Evolutionary conservation across 2,329 filamentous ascomycete species (phyloP), one percentile per base, ranked within the genome.

Genomic region (Cordyceps javanica): DNA sequence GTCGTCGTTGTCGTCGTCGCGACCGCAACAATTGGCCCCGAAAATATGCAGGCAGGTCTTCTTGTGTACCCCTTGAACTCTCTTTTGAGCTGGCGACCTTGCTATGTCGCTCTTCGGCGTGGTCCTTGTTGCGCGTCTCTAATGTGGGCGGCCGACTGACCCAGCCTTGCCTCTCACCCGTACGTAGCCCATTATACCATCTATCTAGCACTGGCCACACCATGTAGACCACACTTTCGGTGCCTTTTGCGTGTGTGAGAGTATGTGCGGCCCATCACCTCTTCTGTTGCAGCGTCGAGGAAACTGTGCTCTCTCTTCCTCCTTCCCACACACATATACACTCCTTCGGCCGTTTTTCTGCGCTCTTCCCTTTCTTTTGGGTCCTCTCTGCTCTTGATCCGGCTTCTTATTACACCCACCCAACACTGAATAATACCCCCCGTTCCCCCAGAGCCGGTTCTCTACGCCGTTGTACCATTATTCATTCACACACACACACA

Each of bases 31-130:
- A 36, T 25, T 19, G 53, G 42, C 32, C 53, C 42, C 53, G 32
- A 48, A 48, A 48, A 55, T 48, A 41, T 55, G 42, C 53, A 55
- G 32, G 42, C 55, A 50, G 21, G 45, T 14, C 16, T n/a, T n/a
- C 38, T 52, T 13, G 9, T 45, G 46, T 57, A 46, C 55, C 55
- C 55, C 55, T 58, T 52, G 55, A 58, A 58, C 55, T 52, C 46
- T 58, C 55, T 53, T 58, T 52, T 58, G 55, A 44, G 55, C 55
- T 52, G 48, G 41, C 30, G 19, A 44, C 25, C 28, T 44, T 55
- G 52, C n/a, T 45, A 19, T 28, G 25, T 30, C 13, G 26, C 51
- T 41, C 7, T 14, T 25, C 11, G 21, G 4, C 36, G 23, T 42
- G 50, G 50, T 53, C 50, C 36, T 26, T 41, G 50, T 45, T 32